phyloP scores from a whole-genome alignment of 2,329 filamentous ascomycete genomes.

The Botrytis elliptica region DNA sequence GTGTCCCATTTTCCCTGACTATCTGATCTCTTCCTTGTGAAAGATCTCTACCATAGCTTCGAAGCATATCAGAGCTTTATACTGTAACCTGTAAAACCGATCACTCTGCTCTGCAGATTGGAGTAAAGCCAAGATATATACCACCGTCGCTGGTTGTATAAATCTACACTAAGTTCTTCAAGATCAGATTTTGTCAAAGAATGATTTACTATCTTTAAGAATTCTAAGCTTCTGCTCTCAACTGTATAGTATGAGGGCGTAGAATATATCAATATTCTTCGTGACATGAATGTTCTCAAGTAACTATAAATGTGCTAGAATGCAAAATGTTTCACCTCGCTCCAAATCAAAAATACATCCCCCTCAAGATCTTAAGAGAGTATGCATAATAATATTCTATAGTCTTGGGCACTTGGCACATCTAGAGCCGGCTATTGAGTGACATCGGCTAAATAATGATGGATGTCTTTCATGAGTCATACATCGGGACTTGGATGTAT shows the following conservation, averaged over 20 bases:
- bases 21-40: rapidly evolving
- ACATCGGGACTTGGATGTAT: too few species aligned
- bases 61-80: not conserved
- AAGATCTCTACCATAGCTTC: not conserved
- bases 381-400: not conserved
- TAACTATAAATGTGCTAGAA: not conserved
- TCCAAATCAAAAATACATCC: not conserved
- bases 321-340: not conserved
- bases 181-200: not conserved
- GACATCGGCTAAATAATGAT: not conserved
- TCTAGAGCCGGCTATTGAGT: not conserved
- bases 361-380: not conserved
- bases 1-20: not conserved
- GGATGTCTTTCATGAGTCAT: too few species aligned
- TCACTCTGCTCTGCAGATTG: not conserved
- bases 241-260: not conserved
- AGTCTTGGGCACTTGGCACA: not conserved
- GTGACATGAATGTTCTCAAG: not conserved
- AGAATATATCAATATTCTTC: not conserved
- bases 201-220: not conserved
- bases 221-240: rapidly evolving
- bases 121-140: not conserved
- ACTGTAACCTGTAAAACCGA: not conserved
- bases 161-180: not conserved
- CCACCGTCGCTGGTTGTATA: not conserved